Evolutionary conservation across 352 stramenopile species (phyloP).

Genomic region (Pythium oligandrum): DNA sequence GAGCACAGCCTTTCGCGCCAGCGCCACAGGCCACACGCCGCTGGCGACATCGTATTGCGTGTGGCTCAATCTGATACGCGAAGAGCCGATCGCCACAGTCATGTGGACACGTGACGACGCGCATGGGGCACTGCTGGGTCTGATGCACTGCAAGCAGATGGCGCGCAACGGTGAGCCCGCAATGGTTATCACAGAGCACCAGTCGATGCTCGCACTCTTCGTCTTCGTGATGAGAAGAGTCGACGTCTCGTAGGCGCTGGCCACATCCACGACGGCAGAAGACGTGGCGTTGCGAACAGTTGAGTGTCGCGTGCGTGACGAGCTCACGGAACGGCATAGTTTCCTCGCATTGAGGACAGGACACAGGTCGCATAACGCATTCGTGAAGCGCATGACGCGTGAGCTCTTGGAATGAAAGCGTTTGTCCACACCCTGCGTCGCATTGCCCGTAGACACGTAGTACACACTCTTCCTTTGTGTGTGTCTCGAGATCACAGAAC

Average conservation of each 20-base stretch:
- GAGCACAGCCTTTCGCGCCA: constrained; percentile 37
- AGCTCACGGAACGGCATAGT: constrained; percentile 29
- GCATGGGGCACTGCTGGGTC: constrained; percentile 43
- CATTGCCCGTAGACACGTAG: constrained; percentile 46
- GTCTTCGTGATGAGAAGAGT: constrained; percentile 39
- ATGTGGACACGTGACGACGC: constrained; percentile 51
- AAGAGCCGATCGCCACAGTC: constrained; percentile 55
- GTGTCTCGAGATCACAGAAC: constrained; percentile 33
- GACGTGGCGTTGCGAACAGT: constrained; percentile 47
- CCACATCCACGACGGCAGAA: constrained; percentile 58
- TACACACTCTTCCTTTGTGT: constrained; percentile 44
- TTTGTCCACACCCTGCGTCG: constrained; percentile 34
- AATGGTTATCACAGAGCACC: constrained; percentile 50
- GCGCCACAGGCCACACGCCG: constrained; percentile 55
- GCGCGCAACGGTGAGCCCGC: constrained; percentile 32
- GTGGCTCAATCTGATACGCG: constrained; percentile 49
- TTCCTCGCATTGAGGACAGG: constrained; percentile 45
- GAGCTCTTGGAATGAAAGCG: constrained; percentile 45
- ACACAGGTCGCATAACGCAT: constrained; percentile 40
- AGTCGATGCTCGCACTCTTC: constrained; percentile 37
- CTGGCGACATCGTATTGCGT: constrained; percentile 62
- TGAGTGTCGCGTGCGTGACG: constrained; percentile 33
- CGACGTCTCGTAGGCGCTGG: constrained; percentile 26
- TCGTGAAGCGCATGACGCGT: constrained; percentile 51
- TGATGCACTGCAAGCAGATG: constrained; percentile 37